Percentiles rank a stretch among this genome's conserved stretches.
Conservation (phyloP, 805 yeast genomes). For the Maudiozyma bulderi region DNA sequence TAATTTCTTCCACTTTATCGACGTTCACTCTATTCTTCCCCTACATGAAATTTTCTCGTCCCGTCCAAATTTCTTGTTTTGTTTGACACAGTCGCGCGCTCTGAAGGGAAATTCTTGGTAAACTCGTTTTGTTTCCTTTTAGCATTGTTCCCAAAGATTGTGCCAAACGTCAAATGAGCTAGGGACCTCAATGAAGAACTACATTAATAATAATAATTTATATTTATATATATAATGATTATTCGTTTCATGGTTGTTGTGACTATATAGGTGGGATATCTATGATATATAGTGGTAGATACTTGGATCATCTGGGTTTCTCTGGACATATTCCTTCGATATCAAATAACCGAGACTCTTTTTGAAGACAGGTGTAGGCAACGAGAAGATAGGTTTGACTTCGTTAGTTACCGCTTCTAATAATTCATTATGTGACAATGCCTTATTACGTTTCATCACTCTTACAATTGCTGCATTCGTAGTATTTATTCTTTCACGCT, state of each 20-base stretch:
- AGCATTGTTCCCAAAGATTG: no score
- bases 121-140: no score
- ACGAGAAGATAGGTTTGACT: conserved; percentile 53
- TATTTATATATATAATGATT: not conserved
- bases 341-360: conserved; percentile 63
- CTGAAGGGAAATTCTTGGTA: no score
- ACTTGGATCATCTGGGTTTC: conserved; percentile 50
- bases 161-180: no score
- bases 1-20: no score
- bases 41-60: no score
- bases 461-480: conserved; percentile 82
- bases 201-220: not conserved
- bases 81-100: no score
- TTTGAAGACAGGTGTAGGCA: conserved; percentile 59
- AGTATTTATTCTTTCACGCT: conserved; percentile 55
- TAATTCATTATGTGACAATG: conserved; percentile 52
- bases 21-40: no score
- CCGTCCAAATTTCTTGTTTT: no score
- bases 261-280: not conserved
- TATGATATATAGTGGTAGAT: conserved; percentile 9
- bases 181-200: no score
- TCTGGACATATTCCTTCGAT: conserved; percentile 71
- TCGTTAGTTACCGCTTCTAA: conserved; percentile 56
- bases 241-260: not conserved
- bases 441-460: conserved; percentile 69